Evolutionary conservation across 1,139 yeast genomes (phyloP).

Genomic region (Suhomyces bribrorum): DNA sequence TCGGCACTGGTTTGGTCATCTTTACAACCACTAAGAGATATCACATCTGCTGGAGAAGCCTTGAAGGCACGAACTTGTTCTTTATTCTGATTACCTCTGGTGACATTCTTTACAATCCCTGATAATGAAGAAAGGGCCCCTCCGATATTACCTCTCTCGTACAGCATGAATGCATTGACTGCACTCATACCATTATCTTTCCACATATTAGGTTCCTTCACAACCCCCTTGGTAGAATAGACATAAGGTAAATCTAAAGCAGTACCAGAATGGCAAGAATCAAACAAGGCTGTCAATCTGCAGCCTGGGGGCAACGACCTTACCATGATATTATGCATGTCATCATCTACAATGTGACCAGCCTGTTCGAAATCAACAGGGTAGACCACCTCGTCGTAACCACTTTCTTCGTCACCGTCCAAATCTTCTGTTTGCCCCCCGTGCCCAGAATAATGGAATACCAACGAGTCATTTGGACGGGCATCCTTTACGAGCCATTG

Average conservation of each 20-base stretch:
- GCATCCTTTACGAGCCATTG: slow-evolving; percentile 87
- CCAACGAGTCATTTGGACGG: slow-evolving; percentile 77
- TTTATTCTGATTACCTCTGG: slow-evolving; percentile 30
- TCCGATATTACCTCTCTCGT: slow-evolving; percentile 67
- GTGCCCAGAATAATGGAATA: slow-evolving; percentile 92
- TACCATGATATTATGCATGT: slow-evolving; percentile 81
- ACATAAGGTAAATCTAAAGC: slow-evolving; percentile 86
- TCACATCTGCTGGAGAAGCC: slow-evolving; percentile 86
- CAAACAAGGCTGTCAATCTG: slow-evolving; percentile 83
- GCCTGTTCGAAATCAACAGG: slow-evolving; percentile 80
- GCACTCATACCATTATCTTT: slow-evolving; percentile 85
- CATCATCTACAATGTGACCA: slow-evolving; percentile 82
- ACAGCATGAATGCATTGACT: slow-evolving; percentile 66
- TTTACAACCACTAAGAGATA: slow-evolving; percentile 86
- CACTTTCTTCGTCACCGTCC: slow-evolving; percentile 91
- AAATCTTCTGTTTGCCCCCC: slow-evolving; percentile 82
- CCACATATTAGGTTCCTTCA: slow-evolving; percentile 85
- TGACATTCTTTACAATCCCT: slow-evolving; percentile 51
- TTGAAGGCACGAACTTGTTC: slow-evolving; percentile 50
- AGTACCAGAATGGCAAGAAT: slow-evolving; percentile 93
- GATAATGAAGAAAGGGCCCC: slow-evolving; percentile 48
- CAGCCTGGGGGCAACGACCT: slow-evolving; percentile 78
- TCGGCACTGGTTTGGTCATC: slow-evolving; percentile 84
- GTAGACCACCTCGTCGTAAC: slow-evolving; percentile 85
- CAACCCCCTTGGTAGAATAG: slow-evolving; percentile 86